Conservation (phyloP, 345 rosid species). For the Erucastrum elatum region DNA sequence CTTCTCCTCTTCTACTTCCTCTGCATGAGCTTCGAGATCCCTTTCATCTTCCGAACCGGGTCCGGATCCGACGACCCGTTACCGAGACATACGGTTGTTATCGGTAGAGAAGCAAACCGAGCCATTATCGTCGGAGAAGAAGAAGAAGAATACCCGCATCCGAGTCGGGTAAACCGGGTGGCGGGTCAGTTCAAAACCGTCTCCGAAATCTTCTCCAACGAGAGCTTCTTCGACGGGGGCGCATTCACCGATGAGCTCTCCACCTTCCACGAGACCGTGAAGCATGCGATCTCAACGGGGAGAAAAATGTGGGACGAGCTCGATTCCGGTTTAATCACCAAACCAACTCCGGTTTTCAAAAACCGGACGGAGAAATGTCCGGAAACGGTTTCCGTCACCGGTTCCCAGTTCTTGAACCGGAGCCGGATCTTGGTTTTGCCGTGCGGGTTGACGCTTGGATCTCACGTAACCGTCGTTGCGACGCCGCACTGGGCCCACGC, state of each 20-base stretch:
- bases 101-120: slow-evolving; percentile 41
- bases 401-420: slow-evolving; percentile 53
- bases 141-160: slow-evolving; percentile 29
- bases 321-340: slow-evolving; percentile 40
- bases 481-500: slow-evolving; percentile 73
- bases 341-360: slow-evolving; percentile 11
- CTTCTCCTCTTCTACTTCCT: slow-evolving; percentile 54
- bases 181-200: slow-evolving; percentile 39
- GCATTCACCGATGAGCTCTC: slow-evolving; percentile 51
- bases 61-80: slow-evolving; percentile 34
- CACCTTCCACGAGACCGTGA: slow-evolving; percentile 65
- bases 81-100: slow-evolving; percentile 34
- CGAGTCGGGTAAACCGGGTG: slow-evolving; percentile 38
- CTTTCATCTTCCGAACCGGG: slow-evolving; percentile 54
- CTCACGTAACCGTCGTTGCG: slow-evolving; percentile 82
- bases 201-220: slow-evolving; percentile 52
- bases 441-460: slow-evolving; percentile 84
- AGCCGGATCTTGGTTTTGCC: slow-evolving; percentile 63
- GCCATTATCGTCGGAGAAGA: slow-evolving; percentile 45
- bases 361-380: slow-evolving; percentile 57
- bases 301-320: slow-evolving; percentile 58
- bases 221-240: slow-evolving; percentile 41
- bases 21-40: slow-evolving; percentile 68
- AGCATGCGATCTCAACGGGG: slow-evolving; percentile 71
- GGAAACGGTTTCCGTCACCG: slow-evolving; percentile 54